A percentile compares a stretch with the other conserved stretches of the same genome.
These are phyloP conservation scores for Zarea fungicola DNA, from an alignment of 2,329 filamentous ascomycete genomes.

Conservation along the genomic window DNA sequence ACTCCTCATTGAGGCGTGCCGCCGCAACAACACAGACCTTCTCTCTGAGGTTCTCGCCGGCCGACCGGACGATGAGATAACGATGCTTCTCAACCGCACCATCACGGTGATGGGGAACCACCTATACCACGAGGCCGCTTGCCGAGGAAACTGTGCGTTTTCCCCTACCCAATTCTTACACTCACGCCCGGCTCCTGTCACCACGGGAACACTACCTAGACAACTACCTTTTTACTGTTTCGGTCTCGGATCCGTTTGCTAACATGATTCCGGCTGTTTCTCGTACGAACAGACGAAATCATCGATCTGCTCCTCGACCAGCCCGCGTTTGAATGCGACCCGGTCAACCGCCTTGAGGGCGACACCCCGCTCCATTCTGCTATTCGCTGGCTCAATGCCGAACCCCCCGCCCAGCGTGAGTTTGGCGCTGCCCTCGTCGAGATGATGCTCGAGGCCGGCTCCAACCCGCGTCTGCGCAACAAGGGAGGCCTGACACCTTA, in stretches of 20 bases:
- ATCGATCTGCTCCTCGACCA: slow-evolving; percentile 81
- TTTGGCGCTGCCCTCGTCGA: slow-evolving; percentile 63
- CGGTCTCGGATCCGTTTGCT: no score
- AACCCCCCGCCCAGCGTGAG: slow-evolving; percentile 57
- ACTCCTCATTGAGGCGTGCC: slow-evolving; percentile 85
- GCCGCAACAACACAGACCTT: slow-evolving; percentile 85
- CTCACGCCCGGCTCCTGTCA: no score
- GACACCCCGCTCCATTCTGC: slow-evolving; percentile 78
- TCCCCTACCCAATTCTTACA: no score
- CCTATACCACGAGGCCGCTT: slow-evolving; percentile 83
- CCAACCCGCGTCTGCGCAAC: slow-evolving; percentile 55
- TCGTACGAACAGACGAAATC: slow-evolving; percentile 62
- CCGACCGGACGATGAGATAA: slow-evolving; percentile 59
- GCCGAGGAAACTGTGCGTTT: slow-evolving; percentile 76
- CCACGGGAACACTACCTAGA: no score
- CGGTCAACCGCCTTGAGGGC: slow-evolving; percentile 61
- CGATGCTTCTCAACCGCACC: slow-evolving; percentile 77
- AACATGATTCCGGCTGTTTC: no score
- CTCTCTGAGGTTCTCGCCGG: slow-evolving; percentile 67
- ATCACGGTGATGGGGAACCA: slow-evolving; percentile 83
- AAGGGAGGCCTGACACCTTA: slow-evolving; percentile 66
- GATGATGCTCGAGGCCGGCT: slow-evolving; percentile 79
- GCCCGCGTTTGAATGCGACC: slow-evolving; percentile 80
- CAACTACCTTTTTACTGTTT: no score
- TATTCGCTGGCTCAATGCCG: slow-evolving; percentile 69